Evolutionary conservation across 352 stramenopile species (phyloP), one percentile per base, ranked within the genome.

Genomic region (Pythium rishiriense): DNA sequence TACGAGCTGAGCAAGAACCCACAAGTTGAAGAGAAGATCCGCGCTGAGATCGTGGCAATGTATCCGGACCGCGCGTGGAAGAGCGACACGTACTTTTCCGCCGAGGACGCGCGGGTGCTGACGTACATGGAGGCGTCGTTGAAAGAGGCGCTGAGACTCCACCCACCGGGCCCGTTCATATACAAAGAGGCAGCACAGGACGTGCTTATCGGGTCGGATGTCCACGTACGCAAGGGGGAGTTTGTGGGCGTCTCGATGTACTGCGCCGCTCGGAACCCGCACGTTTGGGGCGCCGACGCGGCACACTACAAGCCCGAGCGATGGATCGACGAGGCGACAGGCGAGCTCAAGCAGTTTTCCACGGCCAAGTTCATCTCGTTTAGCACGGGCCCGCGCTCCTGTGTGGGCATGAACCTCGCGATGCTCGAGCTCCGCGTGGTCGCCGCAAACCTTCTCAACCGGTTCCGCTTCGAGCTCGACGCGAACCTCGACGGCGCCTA

Each of bases 1-100:
- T 81, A 88, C 55, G 77, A 78, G 59, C 65, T 96, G 3, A 75
- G 78, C 53, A 78, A 74, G 14, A 68, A 94, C 62, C 87, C 85
- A 12, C 54, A 84, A 14, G 74, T 89, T 1, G 56, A 73, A 39
- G 60, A 66, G 0, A 78, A 78, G 37, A 66, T 92, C 29, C 66
- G 75, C 0, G 64, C 75, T 11, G 84, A 93, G 49, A 58, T 92
- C 4, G 35, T 63, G 6, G 29, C 22, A 2, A 39, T 55, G n/a
- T 42, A 76, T 66, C 9, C 60, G 46, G 35, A 52, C 75, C 31
- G 74, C 72, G 42, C 77, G 57, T 22, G 70, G 66, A 56, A 24
- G 2, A 45, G 65, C 14, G 39, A 46, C 39, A 45, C 14, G 14
- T 60, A 10, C 66, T 61, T 17, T 46, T 82, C 21, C 17, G 55